Evolutionary conservation across 2,329 filamentous ascomycete genomes (phyloP).

Genomic region (Daldinia eschscholtzii): DNA sequence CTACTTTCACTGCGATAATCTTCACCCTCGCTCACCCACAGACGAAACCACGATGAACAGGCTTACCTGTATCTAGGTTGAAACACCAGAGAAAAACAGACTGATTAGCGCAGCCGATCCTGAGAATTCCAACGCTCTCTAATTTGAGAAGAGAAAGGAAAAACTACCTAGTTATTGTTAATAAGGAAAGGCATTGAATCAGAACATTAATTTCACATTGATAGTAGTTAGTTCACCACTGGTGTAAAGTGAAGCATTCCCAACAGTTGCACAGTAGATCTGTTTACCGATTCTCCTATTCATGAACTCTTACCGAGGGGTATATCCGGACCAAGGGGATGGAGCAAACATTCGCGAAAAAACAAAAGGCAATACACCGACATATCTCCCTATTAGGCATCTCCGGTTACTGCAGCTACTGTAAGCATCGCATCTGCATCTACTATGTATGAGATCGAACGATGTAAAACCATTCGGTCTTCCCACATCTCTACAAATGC

Average conservation of each 20-base stretch:
- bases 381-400: conserved; percentile 31
- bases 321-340: conserved; percentile 5
- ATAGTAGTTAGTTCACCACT: conserved; percentile 16
- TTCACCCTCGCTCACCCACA: conserved; percentile 31
- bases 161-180: conserved; percentile 4
- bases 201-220: conserved; percentile 9
- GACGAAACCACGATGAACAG: conserved; percentile 11
- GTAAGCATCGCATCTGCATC: conserved; percentile 5
- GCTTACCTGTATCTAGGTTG: conserved; percentile 28
- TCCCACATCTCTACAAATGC: conserved; percentile 16
- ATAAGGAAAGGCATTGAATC: conserved; percentile 8
- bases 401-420: not conserved
- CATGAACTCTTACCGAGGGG: not conserved
- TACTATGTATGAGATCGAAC: conserved; percentile 17
- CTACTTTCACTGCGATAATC: conserved; percentile 24
- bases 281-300: not conserved
- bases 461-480: conserved; percentile 18
- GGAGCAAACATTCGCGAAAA: not conserved
- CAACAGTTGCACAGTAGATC: not conserved
- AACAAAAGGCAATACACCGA: not conserved
- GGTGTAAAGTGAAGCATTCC: conserved; percentile 12
- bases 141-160: not conserved
- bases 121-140: conserved; percentile 10
- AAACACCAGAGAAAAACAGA: conserved; percentile 28
- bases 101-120: conserved; percentile 24